Evolutionary conservation across 805 yeast genomes (phyloP), one percentile per base, ranked within the genome.

Genomic region (Lipomyces yamanashiensis): DNA sequence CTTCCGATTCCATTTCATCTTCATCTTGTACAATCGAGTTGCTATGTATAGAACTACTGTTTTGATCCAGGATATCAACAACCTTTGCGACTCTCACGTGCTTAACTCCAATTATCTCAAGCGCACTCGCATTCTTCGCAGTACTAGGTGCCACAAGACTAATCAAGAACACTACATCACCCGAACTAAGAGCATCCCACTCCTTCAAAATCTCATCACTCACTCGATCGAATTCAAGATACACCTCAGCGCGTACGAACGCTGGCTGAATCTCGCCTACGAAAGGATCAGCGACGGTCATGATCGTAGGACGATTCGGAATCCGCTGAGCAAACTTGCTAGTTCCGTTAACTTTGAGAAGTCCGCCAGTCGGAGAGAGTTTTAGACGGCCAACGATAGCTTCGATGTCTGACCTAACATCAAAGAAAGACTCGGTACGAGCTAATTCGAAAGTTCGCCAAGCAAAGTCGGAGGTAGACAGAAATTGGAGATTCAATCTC

Each of bases 381-480:
- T 70, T 66, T 13, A 73, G 47, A 21, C 73, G 64, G 43, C 52
- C 52, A 8, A 73, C 49, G 10, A 64, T 66, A 7, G 58, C 47
- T 52, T 70, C 71, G 19, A 74, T 41, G 40, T 72, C 73, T 12
- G 53, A 40, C 41, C 67, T 58, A 41, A 75, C 59, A 21, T 67
- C 67, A 33, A 54, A 67, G 39, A 67, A 65, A 17, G 60, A 45
- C 47, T 75, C 75, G 4, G 63, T 62, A 9, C 71, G 63, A 9
- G 54, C 60, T 1, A 73, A 49, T 39, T 63, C 59, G 39, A 71
- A 70, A 2, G 66, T 54, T 36, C 77, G 66, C n/a, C 63, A 49
- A 23, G 73, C 52, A 43, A 75, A 72, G 54, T 75, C 78, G n/a
- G 63, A 63, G 33, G 69, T 40, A 17, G 74, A 64, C 13, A 75